Evolutionary conservation across 108 stramenopile species (phyloP), one percentile per base, ranked within the genome.

Genomic region (Cyclotella atomus): DNA sequence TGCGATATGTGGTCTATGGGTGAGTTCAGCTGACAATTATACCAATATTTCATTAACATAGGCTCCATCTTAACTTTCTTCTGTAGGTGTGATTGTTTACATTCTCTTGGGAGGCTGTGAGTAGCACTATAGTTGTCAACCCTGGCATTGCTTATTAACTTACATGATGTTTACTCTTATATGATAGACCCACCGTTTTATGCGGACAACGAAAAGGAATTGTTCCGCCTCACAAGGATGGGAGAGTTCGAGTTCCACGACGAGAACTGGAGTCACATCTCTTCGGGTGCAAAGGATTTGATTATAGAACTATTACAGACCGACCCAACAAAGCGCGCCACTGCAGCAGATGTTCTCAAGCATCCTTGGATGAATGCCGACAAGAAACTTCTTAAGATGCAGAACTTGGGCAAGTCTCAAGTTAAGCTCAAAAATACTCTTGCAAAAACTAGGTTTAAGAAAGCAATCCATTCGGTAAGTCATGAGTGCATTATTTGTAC

Each of bases 1-100:
- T 65, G 75, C 32, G 97, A 98, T 59, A 91, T 97, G 90, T 99
- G 98, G 98, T 85, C 88, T 34, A 74, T 97, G 27, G 98, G 98
- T n/a, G n/a, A n/a, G n/a, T n/a, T n/a, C n/a, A n/a, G n/a, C n/a
- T n/a, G n/a, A n/a, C n/a, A n/a, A n/a, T n/a, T n/a, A n/a, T n/a
- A n/a, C n/a, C n/a, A n/a, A n/a, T n/a, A n/a, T n/a, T n/a, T n/a
- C n/a, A n/a, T n/a, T n/a, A n/a, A n/a, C n/a, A n/a, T n/a, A n/a
- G n/a, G n/a, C n/a, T n/a, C n/a, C n/a, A n/a, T n/a, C n/a, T n/a
- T n/a, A n/a, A n/a, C n/a, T n/a, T n/a, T n/a, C n/a, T n/a, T n/a
- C n/a, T n/a, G n/a, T n/a, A n/a, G n/a, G n/a, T 14, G 98, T 99
- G 14, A 95, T 99, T 50, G 78, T 86, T 1, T 99, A 91, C 79